A percentile compares a stretch with the other conserved stretches of the same genome.
Conservation (phyloP, 2,329 filamentous ascomycete species). For the Aulographum hederae region DNA sequence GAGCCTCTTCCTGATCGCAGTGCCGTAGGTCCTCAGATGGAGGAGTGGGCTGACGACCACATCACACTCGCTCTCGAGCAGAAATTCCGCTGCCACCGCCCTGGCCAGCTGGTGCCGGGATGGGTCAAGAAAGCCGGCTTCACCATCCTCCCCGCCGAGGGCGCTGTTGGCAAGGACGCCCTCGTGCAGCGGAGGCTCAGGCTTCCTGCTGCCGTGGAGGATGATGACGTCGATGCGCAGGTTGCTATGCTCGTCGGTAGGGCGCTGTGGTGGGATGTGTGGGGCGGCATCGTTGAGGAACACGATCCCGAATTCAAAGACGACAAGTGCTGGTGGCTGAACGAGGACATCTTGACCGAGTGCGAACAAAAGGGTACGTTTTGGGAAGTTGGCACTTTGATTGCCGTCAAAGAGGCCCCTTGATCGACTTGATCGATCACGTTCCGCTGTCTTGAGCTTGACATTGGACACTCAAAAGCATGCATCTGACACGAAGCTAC, state of each 20-base stretch:
- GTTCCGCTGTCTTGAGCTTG: too few species aligned
- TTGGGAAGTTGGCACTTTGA: conserved; percentile 18
- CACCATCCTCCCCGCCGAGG: conserved; percentile 8
- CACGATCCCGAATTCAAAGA: conserved; percentile 2
- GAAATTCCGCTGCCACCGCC: conserved; percentile 40
- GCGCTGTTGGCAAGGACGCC: conserved; percentile 7
- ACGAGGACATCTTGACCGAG: conserved; percentile 17
- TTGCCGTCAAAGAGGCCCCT: conserved; percentile 15
- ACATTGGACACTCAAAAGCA: too few species aligned
- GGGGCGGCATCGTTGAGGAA: conserved; percentile 16
- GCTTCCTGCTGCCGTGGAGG: conserved; percentile 14
- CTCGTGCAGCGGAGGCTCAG: conserved; percentile 6
- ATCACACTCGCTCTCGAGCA: conserved; percentile 40
- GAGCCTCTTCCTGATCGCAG: conserved; percentile 40
- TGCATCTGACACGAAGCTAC: too few species aligned
- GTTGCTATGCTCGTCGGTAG: conserved; percentile 16
- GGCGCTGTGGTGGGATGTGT: conserved; percentile 18
- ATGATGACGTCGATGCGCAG: conserved; percentile 12
- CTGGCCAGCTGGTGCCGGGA: conserved; percentile 36
- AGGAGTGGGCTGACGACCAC: conserved; percentile 43
- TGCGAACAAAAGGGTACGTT: conserved; percentile 16
- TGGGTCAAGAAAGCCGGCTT: conserved; percentile 41
- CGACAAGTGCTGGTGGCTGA: conserved; percentile 19
- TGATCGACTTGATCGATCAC: too few species aligned
- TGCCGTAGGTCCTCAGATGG: conserved; percentile 38